Conservation (phyloP, 202 grass and related monocot species). For the Setaria viridis region DNA sequence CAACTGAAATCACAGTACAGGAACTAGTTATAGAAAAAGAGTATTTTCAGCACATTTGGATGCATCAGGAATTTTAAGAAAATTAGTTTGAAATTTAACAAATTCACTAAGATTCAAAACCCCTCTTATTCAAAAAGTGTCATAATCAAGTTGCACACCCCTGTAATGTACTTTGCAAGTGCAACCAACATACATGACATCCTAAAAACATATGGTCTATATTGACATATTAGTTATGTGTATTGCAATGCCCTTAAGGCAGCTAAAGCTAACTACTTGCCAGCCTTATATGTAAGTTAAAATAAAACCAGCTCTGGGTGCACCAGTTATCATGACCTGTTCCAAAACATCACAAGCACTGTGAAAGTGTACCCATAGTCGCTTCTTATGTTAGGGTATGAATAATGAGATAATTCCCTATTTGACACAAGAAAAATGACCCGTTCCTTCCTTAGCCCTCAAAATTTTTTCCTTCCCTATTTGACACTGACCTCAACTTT, state of each 20-base stretch:
- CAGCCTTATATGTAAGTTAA: background rate
- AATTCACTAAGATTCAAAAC: background rate
- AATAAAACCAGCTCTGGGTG: background rate
- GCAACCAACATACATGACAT: background rate
- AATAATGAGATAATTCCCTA: background rate
- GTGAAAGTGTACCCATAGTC: background rate
- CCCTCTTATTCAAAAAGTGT: background rate
- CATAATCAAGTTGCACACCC: background rate
- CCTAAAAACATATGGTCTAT: background rate
- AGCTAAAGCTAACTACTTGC: background rate
- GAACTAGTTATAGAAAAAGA: slow-evolving; percentile 9
- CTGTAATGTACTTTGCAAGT: background rate
- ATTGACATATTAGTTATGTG: background rate
- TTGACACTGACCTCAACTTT: too few relatives aligned
- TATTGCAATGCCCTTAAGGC: background rate
- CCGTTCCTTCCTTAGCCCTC: too few relatives aligned
- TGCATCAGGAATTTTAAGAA: background rate
- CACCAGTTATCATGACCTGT: background rate
- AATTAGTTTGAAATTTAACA: background rate
- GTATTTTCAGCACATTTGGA: background rate
- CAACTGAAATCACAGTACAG: slow-evolving; percentile 22
- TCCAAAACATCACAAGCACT: background rate
- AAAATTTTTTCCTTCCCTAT: too few relatives aligned
- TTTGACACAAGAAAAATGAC: too few relatives aligned
- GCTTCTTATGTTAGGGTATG: background rate